phyloP scores from a whole-genome alignment of 2,329 filamentous ascomycete genomes.

The Aspergillus udagawae region DNA sequence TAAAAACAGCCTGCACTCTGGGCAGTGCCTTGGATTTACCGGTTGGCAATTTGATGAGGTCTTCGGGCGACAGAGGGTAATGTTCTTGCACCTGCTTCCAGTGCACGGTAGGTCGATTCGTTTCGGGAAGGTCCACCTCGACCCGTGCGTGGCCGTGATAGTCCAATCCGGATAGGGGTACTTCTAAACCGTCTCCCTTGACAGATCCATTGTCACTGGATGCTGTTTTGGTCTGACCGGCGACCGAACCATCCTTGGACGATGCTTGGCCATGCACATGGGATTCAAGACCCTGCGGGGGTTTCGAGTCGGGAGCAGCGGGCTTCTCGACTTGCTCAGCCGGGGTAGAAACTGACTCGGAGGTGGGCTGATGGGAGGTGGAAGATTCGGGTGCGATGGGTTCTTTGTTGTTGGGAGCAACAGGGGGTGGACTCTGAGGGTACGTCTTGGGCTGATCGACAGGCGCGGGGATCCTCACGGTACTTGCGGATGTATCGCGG shows the following conservation, averaged over 20 bases:
- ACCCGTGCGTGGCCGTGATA: conserved; percentile 32
- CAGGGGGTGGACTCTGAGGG: conserved; percentile 11
- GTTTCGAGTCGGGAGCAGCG: neutral
- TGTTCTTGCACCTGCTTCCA: conserved; percentile 73
- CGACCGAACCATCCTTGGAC: neutral
- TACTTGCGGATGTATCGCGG: conserved; percentile 27
- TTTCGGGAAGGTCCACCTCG: conserved; percentile 25
- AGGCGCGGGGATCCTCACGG: conserved; percentile 10
- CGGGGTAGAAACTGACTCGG: neutral
- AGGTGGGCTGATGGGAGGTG: neutral
- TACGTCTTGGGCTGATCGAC: conserved; percentile 10
- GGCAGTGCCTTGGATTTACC: conserved; percentile 67
- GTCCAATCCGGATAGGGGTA: conserved; percentile 1
- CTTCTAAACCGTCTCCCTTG: conserved; percentile 2
- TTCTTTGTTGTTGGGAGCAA: conserved; percentile 1
- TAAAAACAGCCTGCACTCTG: conserved; percentile 70
- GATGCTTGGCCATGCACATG: neutral
- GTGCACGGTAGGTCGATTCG: conserved; percentile 46
- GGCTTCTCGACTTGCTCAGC: neutral
- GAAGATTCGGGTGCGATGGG: neutral
- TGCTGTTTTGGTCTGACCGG: neutral
- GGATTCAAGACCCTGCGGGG: neutral
- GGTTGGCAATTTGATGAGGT: conserved; percentile 71
- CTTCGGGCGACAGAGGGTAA: conserved; percentile 69
- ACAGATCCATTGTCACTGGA: neutral